Evolutionary conservation across 2,329 filamentous ascomycete genomes (phyloP).

Genomic region (Claviceps pazoutovae): DNA sequence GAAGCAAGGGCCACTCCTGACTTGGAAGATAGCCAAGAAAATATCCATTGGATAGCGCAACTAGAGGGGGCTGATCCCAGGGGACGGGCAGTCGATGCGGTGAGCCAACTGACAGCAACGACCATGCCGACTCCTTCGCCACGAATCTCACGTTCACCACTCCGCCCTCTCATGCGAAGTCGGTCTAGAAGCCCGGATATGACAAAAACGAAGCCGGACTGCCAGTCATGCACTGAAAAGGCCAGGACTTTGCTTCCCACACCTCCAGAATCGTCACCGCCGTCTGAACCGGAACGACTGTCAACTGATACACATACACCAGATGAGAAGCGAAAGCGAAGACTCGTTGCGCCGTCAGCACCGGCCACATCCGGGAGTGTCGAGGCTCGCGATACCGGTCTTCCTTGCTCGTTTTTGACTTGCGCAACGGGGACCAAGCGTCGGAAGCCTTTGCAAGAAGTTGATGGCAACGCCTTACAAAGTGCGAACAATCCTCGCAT

Average conservation of each 20-base stretch:
- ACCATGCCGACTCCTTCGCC: conserved; percentile 23
- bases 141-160: conserved; percentile 4
- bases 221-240: neutral
- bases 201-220: neutral
- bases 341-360: neutral
- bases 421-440: neutral
- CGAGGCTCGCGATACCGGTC: conserved; percentile 8
- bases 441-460: conserved; percentile 11
- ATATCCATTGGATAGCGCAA: conserved; percentile 44
- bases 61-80: conserved; percentile 42
- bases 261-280: conserved; percentile 7
- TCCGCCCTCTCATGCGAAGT: neutral
- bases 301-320: neutral
- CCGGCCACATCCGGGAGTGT: conserved; percentile 1
- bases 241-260: conserved; percentile 3
- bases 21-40: conserved; percentile 45
- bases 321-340: conserved; percentile 5
- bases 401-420: neutral
- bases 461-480: conserved; percentile 12
- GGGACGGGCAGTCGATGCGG: conserved; percentile 26
- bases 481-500: neutral
- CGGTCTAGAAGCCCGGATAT: neutral
- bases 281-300: neutral
- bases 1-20: conserved; percentile 35
- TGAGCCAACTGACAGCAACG: conserved; percentile 31